These are phyloP conservation scores for Beauveria asiatica DNA, from an alignment of 2,329 filamentous ascomycete species.

Conservation along the genomic window DNA sequence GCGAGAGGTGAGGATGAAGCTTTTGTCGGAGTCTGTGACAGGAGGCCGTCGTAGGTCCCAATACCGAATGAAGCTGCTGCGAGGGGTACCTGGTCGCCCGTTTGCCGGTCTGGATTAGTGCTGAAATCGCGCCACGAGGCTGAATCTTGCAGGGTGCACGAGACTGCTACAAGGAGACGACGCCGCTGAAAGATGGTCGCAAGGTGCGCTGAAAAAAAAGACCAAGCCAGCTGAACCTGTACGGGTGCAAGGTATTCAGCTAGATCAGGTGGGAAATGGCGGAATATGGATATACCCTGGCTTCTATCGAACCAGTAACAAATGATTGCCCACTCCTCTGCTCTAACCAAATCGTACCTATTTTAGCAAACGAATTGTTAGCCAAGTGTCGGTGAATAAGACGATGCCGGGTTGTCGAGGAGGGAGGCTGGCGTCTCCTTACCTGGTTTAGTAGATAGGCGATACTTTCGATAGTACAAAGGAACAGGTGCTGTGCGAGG, in stretches of 20 bases:
- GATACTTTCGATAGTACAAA: too few species aligned
- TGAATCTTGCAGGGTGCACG: neutral
- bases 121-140: neutral
- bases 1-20: neutral
- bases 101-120: neutral
- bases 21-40: neutral
- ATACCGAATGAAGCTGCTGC: neutral
- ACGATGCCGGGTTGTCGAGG: neutral
- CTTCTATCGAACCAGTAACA: neutral
- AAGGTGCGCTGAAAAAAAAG: neutral
- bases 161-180: neutral
- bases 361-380: neutral
- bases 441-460: neutral
- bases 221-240: neutral
- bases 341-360: neutral
- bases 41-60: neutral
- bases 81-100: too few species aligned
- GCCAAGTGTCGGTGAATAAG: conserved; percentile 8
- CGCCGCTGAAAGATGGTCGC: neutral
- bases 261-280: conserved; percentile 1
- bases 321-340: neutral
- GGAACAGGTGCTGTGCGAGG: too few species aligned
- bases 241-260: too few species aligned
- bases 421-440: neutral
- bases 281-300: neutral